Evolutionary conservation across 73 alveolate genomes (phyloP), one percentile per base, ranked within the genome.

Genomic region (Uronychia setigera): DNA sequence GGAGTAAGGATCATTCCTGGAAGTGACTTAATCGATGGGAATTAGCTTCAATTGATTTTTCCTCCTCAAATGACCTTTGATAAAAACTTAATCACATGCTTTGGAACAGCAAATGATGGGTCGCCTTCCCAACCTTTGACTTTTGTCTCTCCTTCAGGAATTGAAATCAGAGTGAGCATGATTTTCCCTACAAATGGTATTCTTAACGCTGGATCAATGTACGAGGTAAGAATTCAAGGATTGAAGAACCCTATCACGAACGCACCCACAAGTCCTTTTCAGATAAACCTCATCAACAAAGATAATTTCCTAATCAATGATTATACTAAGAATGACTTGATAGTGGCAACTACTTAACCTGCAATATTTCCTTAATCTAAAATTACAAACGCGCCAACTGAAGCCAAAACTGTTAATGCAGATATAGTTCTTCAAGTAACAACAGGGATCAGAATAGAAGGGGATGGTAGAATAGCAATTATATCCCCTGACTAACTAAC

Each of bases 181-280:
- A 19, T 46, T 19, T 46, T 46, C 19, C n/a, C 67, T 46, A 11
- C 67, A n/a, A n/a, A n/a, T 46, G 67, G 67, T 19, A 46, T 5
- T 46, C 67, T 46, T 5, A 11, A 5, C 5, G 5, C 67, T 46
- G 67, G 67, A 46, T 11, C 5, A 5, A 19, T 46, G 67, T 46
- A 11, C 19, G 67, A 46, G 19, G 67, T 46, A 19, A 46, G 67
- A 46, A 46, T 46, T 11, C 5, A 46, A 19, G 19, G 19, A 5
- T 19, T 46, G n/a, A 46, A 46, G 19, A 46, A 81, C 74, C 88
- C 88, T 0, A 27, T 76, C n/a, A 81, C 80, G 32, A 81, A 80
- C 19, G 5, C 5, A 33, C 81, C 80, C n/a, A 29, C 81, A 0
- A 75, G 60, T 28, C 26, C 74, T 25, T 11, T 81, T 27, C 0